A percentile compares a stretch with the other conserved stretches of the same genome.
phyloP scores from a whole-genome alignment of 352 stramenopile species.

The Phytophthora cryptogea region DNA sequence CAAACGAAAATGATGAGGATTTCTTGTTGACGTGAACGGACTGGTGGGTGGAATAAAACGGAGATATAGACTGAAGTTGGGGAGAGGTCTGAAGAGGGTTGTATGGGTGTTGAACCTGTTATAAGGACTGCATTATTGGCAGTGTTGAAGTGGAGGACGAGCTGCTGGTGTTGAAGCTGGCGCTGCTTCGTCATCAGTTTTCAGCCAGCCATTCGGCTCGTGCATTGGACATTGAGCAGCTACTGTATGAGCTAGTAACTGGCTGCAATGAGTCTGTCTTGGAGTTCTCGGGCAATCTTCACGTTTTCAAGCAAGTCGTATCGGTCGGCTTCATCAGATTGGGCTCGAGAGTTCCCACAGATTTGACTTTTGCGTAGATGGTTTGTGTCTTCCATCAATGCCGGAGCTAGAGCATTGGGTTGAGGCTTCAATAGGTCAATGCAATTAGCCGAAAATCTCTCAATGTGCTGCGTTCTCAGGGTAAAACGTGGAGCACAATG shows the following conservation, averaged over 20 bases:
- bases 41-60: constrained; percentile 11
- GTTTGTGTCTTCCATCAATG: too few species aligned
- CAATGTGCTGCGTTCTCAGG: too few species aligned
- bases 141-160: constrained; percentile 14
- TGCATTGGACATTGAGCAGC: not conserved
- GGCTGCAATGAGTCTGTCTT: too few species aligned
- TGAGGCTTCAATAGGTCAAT: too few species aligned
- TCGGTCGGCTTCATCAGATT: not conserved
- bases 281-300: too few species aligned
- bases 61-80: not conserved
- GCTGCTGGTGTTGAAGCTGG: constrained; percentile 19
- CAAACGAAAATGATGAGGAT: not conserved
- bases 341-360: not conserved
- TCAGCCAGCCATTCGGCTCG: not conserved
- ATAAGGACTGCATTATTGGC: not conserved
- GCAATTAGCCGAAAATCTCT: too few species aligned
- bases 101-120: constrained; percentile 6
- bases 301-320: not conserved
- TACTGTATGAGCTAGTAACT: too few species aligned
- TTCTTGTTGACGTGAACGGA: constrained; percentile 32
- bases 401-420: too few species aligned
- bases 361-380: too few species aligned
- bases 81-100: not conserved
- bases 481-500: too few species aligned
- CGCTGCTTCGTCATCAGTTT: constrained; percentile 27